Base-by-base conservation (phyloP, 495 filamentous ascomycete genomes). In the Penicillium salamii region DNA sequence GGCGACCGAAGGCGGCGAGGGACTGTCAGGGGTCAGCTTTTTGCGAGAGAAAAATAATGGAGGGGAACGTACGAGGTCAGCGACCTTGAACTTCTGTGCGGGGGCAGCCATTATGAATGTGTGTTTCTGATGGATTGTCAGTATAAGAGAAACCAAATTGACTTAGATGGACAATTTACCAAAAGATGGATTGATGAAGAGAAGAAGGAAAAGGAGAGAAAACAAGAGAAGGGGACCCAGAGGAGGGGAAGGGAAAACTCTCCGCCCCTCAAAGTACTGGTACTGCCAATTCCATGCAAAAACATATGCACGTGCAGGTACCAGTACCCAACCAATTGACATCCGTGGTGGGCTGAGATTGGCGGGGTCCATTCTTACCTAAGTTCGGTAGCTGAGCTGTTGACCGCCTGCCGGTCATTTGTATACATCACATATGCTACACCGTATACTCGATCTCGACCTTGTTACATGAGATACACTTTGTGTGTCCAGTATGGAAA, bases 1-100 rank as follows among this genome's bases (percentile, higher is more conserved):
- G 91, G 78, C 93, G 93, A 72, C 93, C 93, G 68, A 98, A 98
- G 70, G 93, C 93, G 65, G 93, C 92, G 67, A 97, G 84, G 67
- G 87, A 89, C 74, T 83, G 64, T 38, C 20, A 55, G 28, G 19
- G 23, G 54, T 72, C 39, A 68, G 55, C 41, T 49, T 37, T 56
- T 55, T 50, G 17, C 36, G 18, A 28, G 24, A 13, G 23, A 24
- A 56, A 15, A 9, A 31, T 32, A 18, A 49, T 19, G 36, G 28
- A 39, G 26, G 20, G 29, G 21, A 26, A 78, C 81, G 50, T 79
- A 84, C 84, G 67, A 98, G 88, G 80, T 98, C 93, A 63, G 92
- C 90, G 78, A 98, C 91, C 88, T 97, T 96, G 85, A 86, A 93
- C 72, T 88, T 92, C 68, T 85, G 78, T 59, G 91, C 92, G 72